Percentiles rank a stretch among this genome's conserved stretches.
These are phyloP conservation scores for Teratosphaeriaceae sp. DNA, from an alignment of 2,329 filamentous ascomycete genomes.

Conservation along the genomic window DNA sequence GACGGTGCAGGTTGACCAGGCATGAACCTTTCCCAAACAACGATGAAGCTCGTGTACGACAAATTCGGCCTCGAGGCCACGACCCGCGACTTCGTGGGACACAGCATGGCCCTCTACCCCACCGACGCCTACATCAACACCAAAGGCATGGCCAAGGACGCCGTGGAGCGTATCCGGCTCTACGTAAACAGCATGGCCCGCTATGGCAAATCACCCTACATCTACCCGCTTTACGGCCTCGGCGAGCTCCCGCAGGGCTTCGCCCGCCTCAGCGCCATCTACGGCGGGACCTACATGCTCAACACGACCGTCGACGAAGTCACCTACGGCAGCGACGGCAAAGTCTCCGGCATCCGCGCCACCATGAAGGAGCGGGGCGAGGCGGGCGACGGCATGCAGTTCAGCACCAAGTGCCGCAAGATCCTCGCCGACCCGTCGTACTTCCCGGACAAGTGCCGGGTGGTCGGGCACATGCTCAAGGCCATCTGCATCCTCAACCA, in stretches of 20 bases:
- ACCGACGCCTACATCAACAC: slow-evolving; percentile 79
- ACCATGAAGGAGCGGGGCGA: slow-evolving; percentile 88
- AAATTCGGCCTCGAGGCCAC: slow-evolving; percentile 88
- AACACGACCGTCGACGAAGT: slow-evolving; percentile 93
- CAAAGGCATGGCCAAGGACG: slow-evolving; percentile 69
- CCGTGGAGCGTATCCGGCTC: slow-evolving; percentile 84
- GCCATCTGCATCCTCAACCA: slow-evolving; percentile 98
- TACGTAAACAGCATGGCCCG: slow-evolving; percentile 97
- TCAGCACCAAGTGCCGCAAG: slow-evolving; percentile 92
- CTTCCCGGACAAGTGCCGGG: slow-evolving; percentile 83
- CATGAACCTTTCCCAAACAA: slow-evolving; percentile 68
- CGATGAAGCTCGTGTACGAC: slow-evolving; percentile 98
- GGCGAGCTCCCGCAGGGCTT: slow-evolving; percentile 97
- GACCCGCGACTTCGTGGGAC: slow-evolving; percentile 93
- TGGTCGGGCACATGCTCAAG: slow-evolving; percentile 84
- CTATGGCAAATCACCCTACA: slow-evolving; percentile 98
- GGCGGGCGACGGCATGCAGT: slow-evolving; percentile 70
- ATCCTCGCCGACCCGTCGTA: slow-evolving; percentile 96
- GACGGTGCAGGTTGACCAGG: slow-evolving; percentile 40
- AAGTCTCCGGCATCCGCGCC: slow-evolving; percentile 93
- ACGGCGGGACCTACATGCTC: slow-evolving; percentile 98
- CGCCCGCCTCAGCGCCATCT: slow-evolving; percentile 93
- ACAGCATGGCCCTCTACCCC: slow-evolving; percentile 94
- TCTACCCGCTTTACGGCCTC: slow-evolving; percentile 96
- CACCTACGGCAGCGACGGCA: slow-evolving; percentile 66